Base-by-base conservation (phyloP, 192 early-diverging fungal genomes). In the Funneliformis mosseae region DNA sequence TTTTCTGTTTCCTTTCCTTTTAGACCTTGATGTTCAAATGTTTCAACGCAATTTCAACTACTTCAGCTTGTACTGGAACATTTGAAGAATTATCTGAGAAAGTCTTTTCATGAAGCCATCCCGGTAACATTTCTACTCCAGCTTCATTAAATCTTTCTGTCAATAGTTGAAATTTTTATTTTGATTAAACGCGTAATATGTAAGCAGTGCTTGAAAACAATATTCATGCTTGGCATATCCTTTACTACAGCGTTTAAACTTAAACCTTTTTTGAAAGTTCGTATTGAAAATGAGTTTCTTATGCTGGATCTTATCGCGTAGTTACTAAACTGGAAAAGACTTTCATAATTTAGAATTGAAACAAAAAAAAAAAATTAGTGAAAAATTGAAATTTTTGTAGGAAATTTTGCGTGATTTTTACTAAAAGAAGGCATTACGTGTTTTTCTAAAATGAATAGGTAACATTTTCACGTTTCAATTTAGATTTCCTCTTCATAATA, bases 11-110 rank as follows among this genome's bases (percentile, higher is more conserved):
- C 83, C 62, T 91, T 92, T 16, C 89, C 92, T 68, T 83, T 83
- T 8, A 95, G 84, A 21, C 85, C 82, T 70, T 89, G 88, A 16
- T 83, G 73, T 25, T 85, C 11, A 94, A 77, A 83, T 92, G 89
- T 28, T 74, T 27, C 25, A 80, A 76, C 0, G 92, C 85, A 48
- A 84, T 78, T 27, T 71, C 23, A 62, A 83, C 66, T 23, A 77
- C 79, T 42, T 68, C 48, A 11, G 69, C n/a, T 7, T 68, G 8
- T 38, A 21, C 21, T 25, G 68, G 78, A 0, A 16, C 14, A 4
- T 63, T 42, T 18, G 62, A 16, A 48, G 10, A 46, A 67, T 77
- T 9, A 69, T 68, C 11, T 84, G 59, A 39, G n/a, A 59, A 48
- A 72, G 78, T 18, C n/a, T 60, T 5, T 23, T 71, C n/a, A n/a